Evolutionary conservation across 306 rosid genomes (phyloP).

Genomic region (Castanea mollissima): DNA sequence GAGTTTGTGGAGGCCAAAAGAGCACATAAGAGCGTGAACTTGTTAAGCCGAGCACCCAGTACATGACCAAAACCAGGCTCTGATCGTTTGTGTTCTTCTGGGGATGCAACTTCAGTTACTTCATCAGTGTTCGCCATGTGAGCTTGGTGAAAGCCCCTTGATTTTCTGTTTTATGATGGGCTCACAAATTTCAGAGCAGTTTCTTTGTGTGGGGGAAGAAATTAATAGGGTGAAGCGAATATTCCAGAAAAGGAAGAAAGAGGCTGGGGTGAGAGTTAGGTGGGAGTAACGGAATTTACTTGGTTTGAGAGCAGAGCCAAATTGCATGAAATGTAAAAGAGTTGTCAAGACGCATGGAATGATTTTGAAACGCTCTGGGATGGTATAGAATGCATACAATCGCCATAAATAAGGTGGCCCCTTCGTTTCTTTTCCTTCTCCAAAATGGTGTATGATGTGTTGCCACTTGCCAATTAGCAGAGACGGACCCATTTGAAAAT

Average conservation of each 20-base stretch:
- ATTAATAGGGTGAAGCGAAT: no score
- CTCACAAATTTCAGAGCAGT: background rate
- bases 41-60: constrained; percentile 42
- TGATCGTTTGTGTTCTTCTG: background rate
- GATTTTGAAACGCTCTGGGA: constrained; percentile 8
- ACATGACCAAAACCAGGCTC: background rate
- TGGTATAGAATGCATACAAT: background rate
- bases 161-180: background rate
- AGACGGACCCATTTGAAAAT: no score
- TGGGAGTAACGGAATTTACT: constrained; percentile 12
- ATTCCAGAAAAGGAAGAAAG: background rate
- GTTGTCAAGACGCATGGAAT: constrained; percentile 15
- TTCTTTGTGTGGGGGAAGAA: constrained; percentile 7
- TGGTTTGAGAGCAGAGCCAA: constrained; percentile 3
- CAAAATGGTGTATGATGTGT: no score
- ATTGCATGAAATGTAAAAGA: constrained; percentile 1
- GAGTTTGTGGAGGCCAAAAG: constrained; percentile 81
- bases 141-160: background rate
- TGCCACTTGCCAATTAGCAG: no score
- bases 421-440: no score
- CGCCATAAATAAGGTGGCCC: background rate
- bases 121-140: background rate
- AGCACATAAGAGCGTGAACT: constrained; percentile 59
- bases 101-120: background rate
- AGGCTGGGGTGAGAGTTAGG: constrained; percentile 35